Evolutionary conservation across 2,329 filamentous ascomycete genomes (phyloP), one percentile per base, ranked within the genome.

Genomic region (Cercospora canescens): DNA sequence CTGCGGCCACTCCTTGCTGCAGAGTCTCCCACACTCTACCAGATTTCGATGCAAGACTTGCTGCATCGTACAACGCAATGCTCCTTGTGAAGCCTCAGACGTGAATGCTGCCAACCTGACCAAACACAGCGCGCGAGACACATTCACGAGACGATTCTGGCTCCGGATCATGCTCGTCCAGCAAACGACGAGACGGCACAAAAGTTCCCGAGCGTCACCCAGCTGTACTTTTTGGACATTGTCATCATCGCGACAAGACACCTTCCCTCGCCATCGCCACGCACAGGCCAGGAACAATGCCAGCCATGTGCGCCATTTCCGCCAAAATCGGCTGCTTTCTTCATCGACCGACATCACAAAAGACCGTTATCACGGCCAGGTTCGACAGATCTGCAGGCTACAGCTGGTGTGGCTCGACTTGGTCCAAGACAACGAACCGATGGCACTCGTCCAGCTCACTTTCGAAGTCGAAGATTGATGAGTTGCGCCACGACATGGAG

Each of bases 401-500:
- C 24, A 52, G 24, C 11, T 52, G 45, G 45, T 52, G 21, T 2
- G 39, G 57, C 24, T 60, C 24, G 11, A 45, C 18, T 16, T 60
- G 57, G 57, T 60, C 37, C 24, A 41, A 41, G 14, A 45, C 35
- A 9, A 34, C 57, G 4, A 48, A 34, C n/a, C 5, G 35, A 45
- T 60, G 57, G 57, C 35, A 45, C 35, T 32, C 35, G 12, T 39
- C 28, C 57, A 32, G 39, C 39, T 48, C 57, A 12, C 57, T 48
- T 21, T n/a, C 57, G 11, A 32, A 39, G 12, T 30, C 32, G n/a
- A 26, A 30, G 12, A 32, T 18, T 8, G 28, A 60, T 16, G 28
- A 45, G 57, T 45, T 60, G 37, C 35, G 39, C 3, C 35, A 60
- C 9, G 57, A 60, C 24, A 60, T 60, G 57, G 57, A 60, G 35